Evolutionary conservation across 345 rosid genomes (phyloP).

Genomic region (Erodium maritimum): DNA sequence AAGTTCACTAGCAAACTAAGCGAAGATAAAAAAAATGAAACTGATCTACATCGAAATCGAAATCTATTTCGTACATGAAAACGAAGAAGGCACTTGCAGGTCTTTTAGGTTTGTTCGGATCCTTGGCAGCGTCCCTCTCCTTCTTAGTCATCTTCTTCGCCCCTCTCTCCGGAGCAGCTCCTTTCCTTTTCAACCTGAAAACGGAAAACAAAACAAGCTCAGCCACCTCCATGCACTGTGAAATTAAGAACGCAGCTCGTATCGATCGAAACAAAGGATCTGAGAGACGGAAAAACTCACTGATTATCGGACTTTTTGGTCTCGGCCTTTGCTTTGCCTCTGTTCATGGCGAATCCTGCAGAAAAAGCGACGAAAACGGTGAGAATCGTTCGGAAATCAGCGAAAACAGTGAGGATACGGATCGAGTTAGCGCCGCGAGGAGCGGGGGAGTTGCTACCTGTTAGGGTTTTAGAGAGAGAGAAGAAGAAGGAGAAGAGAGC

Average conservation of each 20-base stretch:
- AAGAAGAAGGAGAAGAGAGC: background rate
- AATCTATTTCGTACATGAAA: conserved; percentile 40
- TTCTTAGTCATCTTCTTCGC: conserved; percentile 34
- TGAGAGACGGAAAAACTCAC: conserved; percentile 22
- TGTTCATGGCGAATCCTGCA: conserved; percentile 59
- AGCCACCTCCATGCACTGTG: background rate
- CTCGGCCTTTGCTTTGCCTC: conserved; percentile 32
- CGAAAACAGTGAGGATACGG: no score
- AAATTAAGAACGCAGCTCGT: background rate
- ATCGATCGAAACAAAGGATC: conserved; percentile 2
- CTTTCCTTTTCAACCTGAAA: conserved; percentile 42
- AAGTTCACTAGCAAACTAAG: conserved; percentile 2
- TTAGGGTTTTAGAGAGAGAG: conserved; percentile 18
- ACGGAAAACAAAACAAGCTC: background rate
- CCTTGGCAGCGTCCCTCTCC: conserved; percentile 45
- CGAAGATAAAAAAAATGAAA: background rate
- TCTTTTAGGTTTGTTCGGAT: conserved; percentile 85
- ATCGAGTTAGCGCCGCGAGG: no score
- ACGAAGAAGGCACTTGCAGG: conserved; percentile 81
- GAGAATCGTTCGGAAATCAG: conserved; percentile 10
- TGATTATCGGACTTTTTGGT: conserved; percentile 22
- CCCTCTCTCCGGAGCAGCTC: conserved; percentile 19
- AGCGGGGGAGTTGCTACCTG: conserved; percentile 22
- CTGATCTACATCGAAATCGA: no score
- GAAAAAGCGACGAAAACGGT: conserved; percentile 8